A percentile compares a stretch with the other conserved stretches of the same genome.
Evolutionary conservation across 2,329 filamentous ascomycete genomes (phyloP).

Genomic region (Madurella mycetomatis): DNA sequence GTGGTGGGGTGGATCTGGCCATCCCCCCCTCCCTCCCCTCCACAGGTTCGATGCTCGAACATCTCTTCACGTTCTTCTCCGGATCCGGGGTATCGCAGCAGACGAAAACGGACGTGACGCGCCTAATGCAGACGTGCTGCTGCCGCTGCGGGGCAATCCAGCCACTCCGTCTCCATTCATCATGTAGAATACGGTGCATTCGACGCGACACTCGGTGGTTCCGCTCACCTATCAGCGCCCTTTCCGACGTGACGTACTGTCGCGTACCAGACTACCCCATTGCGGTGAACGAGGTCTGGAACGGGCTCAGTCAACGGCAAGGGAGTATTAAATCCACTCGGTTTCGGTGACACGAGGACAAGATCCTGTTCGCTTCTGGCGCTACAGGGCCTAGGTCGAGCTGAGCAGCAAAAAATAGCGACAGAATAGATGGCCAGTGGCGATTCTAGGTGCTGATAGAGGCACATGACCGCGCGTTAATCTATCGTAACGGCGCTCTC

Average conservation of each 20-base stretch:
- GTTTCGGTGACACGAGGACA: neutral
- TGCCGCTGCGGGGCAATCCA: neutral
- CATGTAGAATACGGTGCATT: conserved; percentile 15
- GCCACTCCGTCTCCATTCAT: conserved; percentile 6
- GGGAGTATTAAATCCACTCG: neutral
- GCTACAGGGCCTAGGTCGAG: conserved; percentile 1
- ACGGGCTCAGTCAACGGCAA: neutral
- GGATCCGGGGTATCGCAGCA: conserved; percentile 5
- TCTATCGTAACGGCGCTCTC: conserved; percentile 18
- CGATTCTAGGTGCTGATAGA: conserved; percentile 14
- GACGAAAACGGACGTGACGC: conserved; percentile 11
- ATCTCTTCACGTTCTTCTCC: conserved; percentile 2
- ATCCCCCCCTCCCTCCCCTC: neutral
- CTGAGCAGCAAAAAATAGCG: conserved; percentile 7
- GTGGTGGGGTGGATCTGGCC: conserved; percentile 9
- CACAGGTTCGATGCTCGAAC: conserved; percentile 9
- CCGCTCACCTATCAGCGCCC: conserved; percentile 17
- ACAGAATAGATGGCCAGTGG: conserved; percentile 17
- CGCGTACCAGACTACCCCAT: conserved; percentile 8
- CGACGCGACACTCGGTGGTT: conserved; percentile 17
- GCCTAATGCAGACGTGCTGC: neutral
- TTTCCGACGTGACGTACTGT: conserved; percentile 12
- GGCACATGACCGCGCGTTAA: conserved; percentile 24
- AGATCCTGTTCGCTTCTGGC: neutral
- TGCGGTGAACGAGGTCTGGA: conserved; percentile 8